Percentiles rank a stretch among this genome's conserved stretches.
phyloP scores from a whole-genome alignment of 2,329 filamentous ascomycete species.

The Aspergillus latus region DNA sequence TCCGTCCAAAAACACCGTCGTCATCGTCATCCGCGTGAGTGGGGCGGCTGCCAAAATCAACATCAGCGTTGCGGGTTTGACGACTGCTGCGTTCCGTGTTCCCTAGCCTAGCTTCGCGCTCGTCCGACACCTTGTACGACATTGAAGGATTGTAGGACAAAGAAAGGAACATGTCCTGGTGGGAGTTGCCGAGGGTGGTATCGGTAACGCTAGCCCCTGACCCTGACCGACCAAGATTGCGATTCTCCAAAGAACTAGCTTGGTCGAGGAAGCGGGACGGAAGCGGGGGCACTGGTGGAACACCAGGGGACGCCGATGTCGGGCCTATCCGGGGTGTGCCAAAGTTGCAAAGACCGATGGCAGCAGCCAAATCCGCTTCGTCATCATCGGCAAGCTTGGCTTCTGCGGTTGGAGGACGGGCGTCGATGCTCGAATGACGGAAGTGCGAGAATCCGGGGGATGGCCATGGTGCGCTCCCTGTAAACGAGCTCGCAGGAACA shows the following conservation, averaged over 20 bases:
- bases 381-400: slow-evolving; percentile 74
- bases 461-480: slow-evolving; percentile 52
- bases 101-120: slow-evolving; percentile 68
- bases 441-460: slow-evolving; percentile 56
- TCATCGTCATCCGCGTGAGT: slow-evolving; percentile 83
- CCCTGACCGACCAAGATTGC: slow-evolving; percentile 48
- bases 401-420: slow-evolving; percentile 76
- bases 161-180: slow-evolving; percentile 43
- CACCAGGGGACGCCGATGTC: slow-evolving; percentile 64
- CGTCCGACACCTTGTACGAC: slow-evolving; percentile 50
- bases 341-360: slow-evolving; percentile 86
- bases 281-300: slow-evolving; percentile 83
- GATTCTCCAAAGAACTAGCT: slow-evolving; percentile 59
- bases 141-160: slow-evolving; percentile 46
- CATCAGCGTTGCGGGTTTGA: slow-evolving; percentile 37
- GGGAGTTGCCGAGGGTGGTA: slow-evolving; percentile 36
- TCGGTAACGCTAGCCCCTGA: slow-evolving; percentile 29
- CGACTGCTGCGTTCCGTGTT: slow-evolving; percentile 52
- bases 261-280: slow-evolving; percentile 73
- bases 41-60: slow-evolving; percentile 36
- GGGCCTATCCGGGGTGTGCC: slow-evolving; percentile 71
- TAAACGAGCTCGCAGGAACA: slow-evolving; percentile 57
- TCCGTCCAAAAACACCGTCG: slow-evolving; percentile 90
- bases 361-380: slow-evolving; percentile 83
- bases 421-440: slow-evolving; percentile 73